Percentiles rank a stretch among this genome's conserved stretches.
Conservation (phyloP, 2,329 filamentous ascomycete genomes). For the Cordyceps fumosorosea region DNA sequence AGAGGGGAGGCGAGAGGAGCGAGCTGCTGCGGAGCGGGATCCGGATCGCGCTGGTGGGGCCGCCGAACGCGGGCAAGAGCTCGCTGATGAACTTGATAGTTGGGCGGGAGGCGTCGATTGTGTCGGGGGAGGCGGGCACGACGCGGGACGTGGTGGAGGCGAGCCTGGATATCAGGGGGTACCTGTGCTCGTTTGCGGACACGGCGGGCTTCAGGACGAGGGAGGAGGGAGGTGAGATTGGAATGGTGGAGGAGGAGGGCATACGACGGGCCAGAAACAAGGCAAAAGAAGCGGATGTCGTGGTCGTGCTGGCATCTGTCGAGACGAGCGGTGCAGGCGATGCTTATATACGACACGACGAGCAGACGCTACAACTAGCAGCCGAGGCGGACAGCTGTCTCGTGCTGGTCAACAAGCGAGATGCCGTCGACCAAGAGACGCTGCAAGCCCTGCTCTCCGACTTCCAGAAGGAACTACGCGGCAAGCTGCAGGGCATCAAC, state of each 20-base stretch:
- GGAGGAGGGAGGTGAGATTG: constrained; percentile 40
- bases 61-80: constrained; percentile 92
- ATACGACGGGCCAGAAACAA: constrained; percentile 79
- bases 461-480: constrained; percentile 28
- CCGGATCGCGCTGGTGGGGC: constrained; percentile 76
- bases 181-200: constrained; percentile 88
- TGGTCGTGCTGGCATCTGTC: constrained; percentile 73
- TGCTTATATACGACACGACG: constrained; percentile 44
- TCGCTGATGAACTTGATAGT: constrained; percentile 87
- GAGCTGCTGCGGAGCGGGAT: constrained; percentile 84
- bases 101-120: constrained; percentile 89
- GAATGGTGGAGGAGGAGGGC: constrained; percentile 78
- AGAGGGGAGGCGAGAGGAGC: constrained; percentile 70
- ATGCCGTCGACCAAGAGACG: constrained; percentile 33
- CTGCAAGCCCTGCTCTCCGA: constrained; percentile 32
- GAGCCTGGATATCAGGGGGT: constrained; percentile 81
- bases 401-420: constrained; percentile 58
- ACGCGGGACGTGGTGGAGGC: constrained; percentile 93
- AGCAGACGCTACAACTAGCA: constrained; percentile 49
- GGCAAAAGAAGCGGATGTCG: constrained; percentile 76
- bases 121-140: constrained; percentile 86
- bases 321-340: constrained; percentile 39
- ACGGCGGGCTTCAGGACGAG: constrained; percentile 75
- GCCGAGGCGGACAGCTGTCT: constrained; percentile 41
- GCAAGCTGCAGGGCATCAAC: constrained; percentile 27